Base-by-base conservation (phyloP, 2,329 filamentous ascomycete species). In the Aureobasidium namibiae region DNA sequence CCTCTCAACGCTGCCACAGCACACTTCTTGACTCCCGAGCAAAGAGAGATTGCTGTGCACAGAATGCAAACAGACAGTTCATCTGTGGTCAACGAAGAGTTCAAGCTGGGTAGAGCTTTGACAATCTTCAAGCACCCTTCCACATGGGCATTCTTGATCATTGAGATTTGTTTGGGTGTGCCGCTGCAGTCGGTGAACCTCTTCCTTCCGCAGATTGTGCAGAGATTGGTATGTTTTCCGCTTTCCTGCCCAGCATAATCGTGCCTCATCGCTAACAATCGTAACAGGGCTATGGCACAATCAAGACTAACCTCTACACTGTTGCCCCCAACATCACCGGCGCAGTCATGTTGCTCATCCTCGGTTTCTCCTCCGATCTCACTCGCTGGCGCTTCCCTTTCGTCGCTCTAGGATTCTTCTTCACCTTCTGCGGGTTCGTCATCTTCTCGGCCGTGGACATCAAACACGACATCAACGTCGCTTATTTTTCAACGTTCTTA, bases 291-390 rank as follows among this genome's bases (percentile, higher is more conserved):
- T 83, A 80, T 67, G 64, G 69, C 50, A 78, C 76, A n/a, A 77
- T 84, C 61, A 83, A 83, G 66, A 91, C 88, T 0, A 92, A 94
- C 66, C 78, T 92, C 0, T 91, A 89, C 73, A 92, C 89, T 0
- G 88, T 92, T 0, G 89, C 89, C 0, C 89, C 89, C 1, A 92
- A 92, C 66, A 80, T 90, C 46, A 83, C 82, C 0, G 89, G 89
- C 1, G 87, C 88, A 0, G 80, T 82, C 1, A 85, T 90, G 79
- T 76, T 92, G 3, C 76, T 92, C 0, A 73, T 91, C 14, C 76
- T 92, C 0, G 88, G 87, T 0, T 92, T 90, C 65, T 72, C 80
- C 4, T 89, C 85, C 2, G 89, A 92, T 67, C 79, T 76, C 56
- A 77, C 80, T 4, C 79, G 84, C n/a, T 74, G 86, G 21, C 82